These are phyloP conservation scores for Evansstolkia leycettana DNA, from an alignment of 495 filamentous ascomycete species.

Conservation along the genomic window DNA sequence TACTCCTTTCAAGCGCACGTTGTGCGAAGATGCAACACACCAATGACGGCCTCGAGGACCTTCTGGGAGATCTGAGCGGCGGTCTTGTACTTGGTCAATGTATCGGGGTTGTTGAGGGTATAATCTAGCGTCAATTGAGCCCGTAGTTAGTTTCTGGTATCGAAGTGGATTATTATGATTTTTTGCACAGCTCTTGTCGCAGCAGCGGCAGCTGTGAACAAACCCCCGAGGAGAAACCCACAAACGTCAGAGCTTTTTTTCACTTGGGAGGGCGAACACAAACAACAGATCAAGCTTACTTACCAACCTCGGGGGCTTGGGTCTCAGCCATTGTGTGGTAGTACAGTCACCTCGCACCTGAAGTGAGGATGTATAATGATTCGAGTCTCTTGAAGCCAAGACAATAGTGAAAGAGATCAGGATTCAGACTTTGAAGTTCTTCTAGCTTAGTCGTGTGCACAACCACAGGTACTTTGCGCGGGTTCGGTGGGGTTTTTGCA, in stretches of 20 bases:
- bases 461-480: no score
- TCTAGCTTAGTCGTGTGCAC: no score
- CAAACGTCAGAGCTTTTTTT: slow-evolving; percentile 31
- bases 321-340: slow-evolving; percentile 32
- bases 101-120: slow-evolving; percentile 90
- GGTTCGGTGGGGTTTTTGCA: no score
- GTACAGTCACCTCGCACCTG: slow-evolving; percentile 12
- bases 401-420: no score
- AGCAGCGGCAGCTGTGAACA: slow-evolving; percentile 2
- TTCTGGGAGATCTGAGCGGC: slow-evolving; percentile 90
- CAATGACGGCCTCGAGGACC: slow-evolving; percentile 74
- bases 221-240: slow-evolving; percentile 12
- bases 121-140: slow-evolving; percentile 51
- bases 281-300: slow-evolving; percentile 8
- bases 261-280: slow-evolving; percentile 5
- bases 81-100: slow-evolving; percentile 96
- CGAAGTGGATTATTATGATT: no score
- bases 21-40: slow-evolving; percentile 20
- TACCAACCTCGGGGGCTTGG: slow-evolving; percentile 33
- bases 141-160: slow-evolving; percentile 10
- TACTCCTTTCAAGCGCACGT: not conserved
- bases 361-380: slow-evolving; percentile 5
- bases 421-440: no score
- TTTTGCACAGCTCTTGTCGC: not conserved
- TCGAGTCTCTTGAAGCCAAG: not conserved